Percentiles rank a stretch among this genome's conserved stretches.
Evolutionary conservation across 768 basidiomycete genomes (phyloP).

Genomic region (Cantharellus anzutake): DNA sequence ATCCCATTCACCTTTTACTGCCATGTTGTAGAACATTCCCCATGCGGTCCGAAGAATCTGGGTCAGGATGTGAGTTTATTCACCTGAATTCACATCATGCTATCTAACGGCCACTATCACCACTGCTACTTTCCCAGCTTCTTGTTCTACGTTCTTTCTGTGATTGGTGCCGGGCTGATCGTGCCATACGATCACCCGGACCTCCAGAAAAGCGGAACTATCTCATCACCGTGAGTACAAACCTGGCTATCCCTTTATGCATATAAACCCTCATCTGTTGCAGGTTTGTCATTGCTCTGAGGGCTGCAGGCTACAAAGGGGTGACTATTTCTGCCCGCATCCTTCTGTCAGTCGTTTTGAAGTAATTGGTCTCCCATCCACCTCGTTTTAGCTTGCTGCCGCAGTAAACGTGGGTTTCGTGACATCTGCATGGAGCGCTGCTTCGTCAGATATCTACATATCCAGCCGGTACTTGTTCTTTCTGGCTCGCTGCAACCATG

Average conservation of each 20-base stretch:
- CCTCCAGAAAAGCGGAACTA: neutral
- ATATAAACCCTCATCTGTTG: neutral
- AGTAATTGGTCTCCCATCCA: neutral
- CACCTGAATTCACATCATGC: neutral
- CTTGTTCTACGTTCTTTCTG: neutral
- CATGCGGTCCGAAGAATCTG: neutral
- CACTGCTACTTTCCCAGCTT: neutral
- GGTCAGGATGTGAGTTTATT: neutral
- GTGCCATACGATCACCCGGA: neutral
- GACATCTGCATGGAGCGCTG: neutral
- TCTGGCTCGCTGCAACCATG: neutral
- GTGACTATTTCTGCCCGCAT: no score
- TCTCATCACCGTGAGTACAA: neutral
- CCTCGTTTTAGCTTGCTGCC: neutral
- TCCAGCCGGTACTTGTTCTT: neutral
- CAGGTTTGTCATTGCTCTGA: no score
- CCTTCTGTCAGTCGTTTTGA: no score
- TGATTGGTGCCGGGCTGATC: neutral
- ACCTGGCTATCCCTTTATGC: neutral
- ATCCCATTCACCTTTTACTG: no score
- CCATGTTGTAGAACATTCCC: neutral
- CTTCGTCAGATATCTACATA: neutral
- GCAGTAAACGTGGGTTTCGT: neutral
- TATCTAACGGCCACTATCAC: neutral
- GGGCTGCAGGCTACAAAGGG: no score